Evolutionary conservation across 75 land plant genomes (phyloP).

Genomic region (Ceratopteris richardii): DNA sequence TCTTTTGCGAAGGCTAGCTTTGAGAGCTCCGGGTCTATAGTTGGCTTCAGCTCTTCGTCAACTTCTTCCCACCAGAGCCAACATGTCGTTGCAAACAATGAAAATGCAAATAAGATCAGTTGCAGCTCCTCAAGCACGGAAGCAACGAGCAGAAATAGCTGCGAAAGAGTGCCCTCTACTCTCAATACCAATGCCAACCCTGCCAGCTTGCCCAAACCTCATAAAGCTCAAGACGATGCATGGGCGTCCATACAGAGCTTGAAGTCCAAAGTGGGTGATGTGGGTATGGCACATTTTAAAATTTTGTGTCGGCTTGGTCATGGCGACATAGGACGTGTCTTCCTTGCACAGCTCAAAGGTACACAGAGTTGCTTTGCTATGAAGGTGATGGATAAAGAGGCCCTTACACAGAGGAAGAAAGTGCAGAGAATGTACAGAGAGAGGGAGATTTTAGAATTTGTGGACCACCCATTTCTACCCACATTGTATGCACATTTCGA

Average conservation of each 20-base stretch:
- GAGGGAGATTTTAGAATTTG: slow-evolving; percentile 47
- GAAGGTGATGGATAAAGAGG: slow-evolving; percentile 72
- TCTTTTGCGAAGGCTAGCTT: neutral
- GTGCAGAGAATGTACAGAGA: slow-evolving; percentile 52
- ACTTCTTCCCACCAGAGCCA: neutral
- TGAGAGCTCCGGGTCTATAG: neutral
- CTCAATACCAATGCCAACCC: neutral
- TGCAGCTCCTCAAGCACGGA: slow-evolving; percentile 8
- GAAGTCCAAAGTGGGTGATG: neutral
- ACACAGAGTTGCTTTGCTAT: slow-evolving; percentile 44
- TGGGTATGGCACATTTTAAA: slow-evolving; percentile 9
- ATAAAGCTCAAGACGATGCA: slow-evolving; percentile 10
- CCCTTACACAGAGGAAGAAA: slow-evolving; percentile 44
- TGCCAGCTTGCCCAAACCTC: neutral
- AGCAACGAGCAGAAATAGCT: neutral
- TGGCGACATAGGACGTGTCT: slow-evolving; percentile 14
- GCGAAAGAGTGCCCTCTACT: neutral
- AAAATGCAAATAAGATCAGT: neutral
- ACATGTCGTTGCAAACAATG: neutral
- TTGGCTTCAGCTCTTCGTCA: neutral
- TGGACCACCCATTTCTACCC: slow-evolving; percentile 78
- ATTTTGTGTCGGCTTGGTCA: slow-evolving; percentile 5
- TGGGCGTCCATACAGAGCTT: slow-evolving; percentile 10
- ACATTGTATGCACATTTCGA: slow-evolving; percentile 69
- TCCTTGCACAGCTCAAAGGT: slow-evolving; percentile 9